Percentiles rank a stretch among this genome's conserved stretches.
Conservation (phyloP, 2,329 filamentous ascomycete genomes). For the Xylaria hypoxylon region DNA sequence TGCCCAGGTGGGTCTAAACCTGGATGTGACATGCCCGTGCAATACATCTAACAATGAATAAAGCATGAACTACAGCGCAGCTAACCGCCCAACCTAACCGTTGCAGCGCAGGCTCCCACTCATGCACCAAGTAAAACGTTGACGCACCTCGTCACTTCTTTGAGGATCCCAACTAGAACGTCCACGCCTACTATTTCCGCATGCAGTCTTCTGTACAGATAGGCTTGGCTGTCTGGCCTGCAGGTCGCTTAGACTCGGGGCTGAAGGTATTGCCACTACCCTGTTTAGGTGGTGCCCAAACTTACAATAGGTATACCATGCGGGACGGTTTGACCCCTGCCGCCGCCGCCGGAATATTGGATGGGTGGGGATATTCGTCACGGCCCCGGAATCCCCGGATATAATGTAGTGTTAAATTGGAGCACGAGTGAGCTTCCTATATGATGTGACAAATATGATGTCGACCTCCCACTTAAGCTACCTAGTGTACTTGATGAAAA, state of each 20-base stretch:
- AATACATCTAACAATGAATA: conserved; percentile 1
- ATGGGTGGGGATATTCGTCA: conserved; percentile 4
- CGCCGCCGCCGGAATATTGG: conserved; percentile 4
- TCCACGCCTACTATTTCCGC: conserved; percentile 11
- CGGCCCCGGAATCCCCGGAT: conserved; percentile 4
- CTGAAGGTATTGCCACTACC: conserved; percentile 27
- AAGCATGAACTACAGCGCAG: conserved; percentile 3
- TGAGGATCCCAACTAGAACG: not conserved
- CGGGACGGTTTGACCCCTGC: conserved; percentile 15
- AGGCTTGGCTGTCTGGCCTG: conserved; percentile 19
- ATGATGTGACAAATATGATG: conserved; percentile 15
- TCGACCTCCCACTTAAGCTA: conserved; percentile 3
- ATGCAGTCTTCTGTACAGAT: conserved; percentile 20
- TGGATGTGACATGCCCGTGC: conserved; percentile 4
- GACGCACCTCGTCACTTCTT: too few species aligned
- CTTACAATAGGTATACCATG: too few species aligned
- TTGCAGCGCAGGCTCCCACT: conserved; percentile 18
- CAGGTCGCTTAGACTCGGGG: conserved; percentile 32
- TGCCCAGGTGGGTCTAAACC: conserved; percentile 13
- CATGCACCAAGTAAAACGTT: too few species aligned
- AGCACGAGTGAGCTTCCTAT: not conserved
- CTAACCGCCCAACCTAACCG: conserved; percentile 13
- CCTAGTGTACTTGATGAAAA: not conserved
- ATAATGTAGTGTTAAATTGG: not conserved
- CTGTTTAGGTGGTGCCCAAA: conserved; percentile 25